Conservation (phyloP, 805 yeast species). For the Schwanniomyces polymorphus region DNA sequence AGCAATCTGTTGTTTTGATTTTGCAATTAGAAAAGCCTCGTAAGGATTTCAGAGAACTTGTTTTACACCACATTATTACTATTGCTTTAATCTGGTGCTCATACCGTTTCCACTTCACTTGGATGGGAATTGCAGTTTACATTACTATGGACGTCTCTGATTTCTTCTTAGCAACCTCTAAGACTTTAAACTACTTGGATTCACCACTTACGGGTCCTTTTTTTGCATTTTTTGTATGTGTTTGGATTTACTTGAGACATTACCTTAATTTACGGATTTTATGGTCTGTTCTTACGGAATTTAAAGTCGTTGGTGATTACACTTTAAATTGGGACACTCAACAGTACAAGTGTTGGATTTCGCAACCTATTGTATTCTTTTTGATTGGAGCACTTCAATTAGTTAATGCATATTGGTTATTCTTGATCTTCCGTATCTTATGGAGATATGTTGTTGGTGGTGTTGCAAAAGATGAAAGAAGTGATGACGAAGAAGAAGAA, state of each 20-base stretch:
- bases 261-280: constrained; percentile 76
- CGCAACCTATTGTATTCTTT: constrained; percentile 84
- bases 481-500: constrained; percentile 75
- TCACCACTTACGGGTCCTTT: constrained; percentile 62
- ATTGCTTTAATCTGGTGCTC: constrained; percentile 82
- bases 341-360: constrained; percentile 95
- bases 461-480: constrained; percentile 75
- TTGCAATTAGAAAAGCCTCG: constrained; percentile 93
- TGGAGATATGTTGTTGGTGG: constrained; percentile 63
- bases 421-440: constrained; percentile 74
- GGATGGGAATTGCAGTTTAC: constrained; percentile 90
- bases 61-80: constrained; percentile 91
- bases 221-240: constrained; percentile 62
- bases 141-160: constrained; percentile 97
- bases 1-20: constrained; percentile 81
- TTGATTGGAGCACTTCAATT: constrained; percentile 79
- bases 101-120: constrained; percentile 92
- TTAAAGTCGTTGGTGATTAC: constrained; percentile 80
- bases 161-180: constrained; percentile 79
- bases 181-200: constrained; percentile 83
- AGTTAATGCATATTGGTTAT: constrained; percentile 87
- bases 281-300: constrained; percentile 85
- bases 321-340: constrained; percentile 81
- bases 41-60: constrained; percentile 87
- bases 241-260: constrained; percentile 91